phyloP scores from a whole-genome alignment of 2,329 filamentous ascomycete species.

The Colletotrichum sp. region DNA sequence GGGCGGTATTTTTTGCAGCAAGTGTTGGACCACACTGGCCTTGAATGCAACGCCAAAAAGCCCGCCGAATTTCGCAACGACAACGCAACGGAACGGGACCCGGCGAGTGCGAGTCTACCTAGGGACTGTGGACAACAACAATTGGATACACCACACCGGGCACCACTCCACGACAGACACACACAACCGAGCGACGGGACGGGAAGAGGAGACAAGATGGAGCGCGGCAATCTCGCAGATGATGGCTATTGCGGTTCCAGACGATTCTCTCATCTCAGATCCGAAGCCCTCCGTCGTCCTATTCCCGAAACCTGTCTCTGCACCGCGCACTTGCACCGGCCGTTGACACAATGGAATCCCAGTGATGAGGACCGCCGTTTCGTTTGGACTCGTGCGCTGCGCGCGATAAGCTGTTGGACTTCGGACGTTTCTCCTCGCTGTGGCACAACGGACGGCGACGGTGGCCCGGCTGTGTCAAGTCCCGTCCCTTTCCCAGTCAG shows the following conservation, averaged over 20 bases:
- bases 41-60: conserved; percentile 8
- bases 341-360: not conserved
- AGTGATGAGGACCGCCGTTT: not conserved
- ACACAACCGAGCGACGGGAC: not conserved
- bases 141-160: not conserved
- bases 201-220: not conserved
- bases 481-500: not conserved
- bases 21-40: conserved; percentile 4
- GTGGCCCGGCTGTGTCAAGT: not conserved
- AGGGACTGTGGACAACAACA: not conserved
- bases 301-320: not conserved
- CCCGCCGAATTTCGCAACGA: conserved; percentile 9
- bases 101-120: not conserved
- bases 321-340: not conserved
- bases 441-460: conserved; percentile 9
- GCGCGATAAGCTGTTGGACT: not conserved
- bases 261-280: conserved; percentile 3
- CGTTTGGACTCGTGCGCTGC: not conserved
- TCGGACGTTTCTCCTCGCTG: conserved; percentile 10
- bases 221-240: not conserved
- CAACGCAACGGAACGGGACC: not conserved
- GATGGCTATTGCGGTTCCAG: conserved; percentile 9
- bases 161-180: not conserved
- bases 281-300: not conserved
- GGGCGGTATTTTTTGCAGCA: conserved; percentile 6